Evolutionary conservation across 2,329 filamentous ascomycete genomes (phyloP).

Genomic region (Fusarium buxicola): DNA sequence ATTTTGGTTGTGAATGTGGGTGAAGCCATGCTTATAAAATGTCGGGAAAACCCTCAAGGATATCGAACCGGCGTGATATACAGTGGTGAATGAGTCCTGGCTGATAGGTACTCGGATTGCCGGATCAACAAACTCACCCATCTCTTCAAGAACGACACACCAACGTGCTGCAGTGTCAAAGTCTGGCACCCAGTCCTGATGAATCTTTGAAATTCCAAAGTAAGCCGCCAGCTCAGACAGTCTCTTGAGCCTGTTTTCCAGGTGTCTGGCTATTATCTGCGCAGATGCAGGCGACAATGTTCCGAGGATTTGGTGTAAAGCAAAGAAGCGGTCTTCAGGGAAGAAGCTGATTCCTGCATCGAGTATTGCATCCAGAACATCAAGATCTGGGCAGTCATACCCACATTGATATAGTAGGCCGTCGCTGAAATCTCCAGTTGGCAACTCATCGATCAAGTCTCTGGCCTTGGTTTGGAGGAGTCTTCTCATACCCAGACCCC

Average conservation of each 20-base stretch:
- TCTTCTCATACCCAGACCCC: background rate
- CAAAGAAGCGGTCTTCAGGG: rapidly evolving
- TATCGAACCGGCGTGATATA: rapidly evolving
- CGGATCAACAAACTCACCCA: background rate
- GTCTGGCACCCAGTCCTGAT: background rate
- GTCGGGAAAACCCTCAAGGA: background rate
- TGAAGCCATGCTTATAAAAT: background rate
- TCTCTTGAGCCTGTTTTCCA: background rate
- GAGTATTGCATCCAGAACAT: background rate
- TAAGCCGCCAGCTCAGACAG: background rate
- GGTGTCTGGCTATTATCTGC: background rate
- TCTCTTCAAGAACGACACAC: background rate
- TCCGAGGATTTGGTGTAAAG: rapidly evolving
- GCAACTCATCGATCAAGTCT: too few relatives aligned
- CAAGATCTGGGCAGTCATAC: background rate
- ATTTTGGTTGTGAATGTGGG: background rate
- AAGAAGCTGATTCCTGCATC: background rate
- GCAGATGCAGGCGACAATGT: rapidly evolving
- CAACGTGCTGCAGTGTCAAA: background rate
- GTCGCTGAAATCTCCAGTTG: too few relatives aligned
- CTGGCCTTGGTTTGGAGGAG: too few relatives aligned
- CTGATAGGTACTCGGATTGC: background rate
- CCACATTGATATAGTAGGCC: too few relatives aligned
- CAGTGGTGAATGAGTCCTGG: background rate
- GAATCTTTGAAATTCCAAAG: background rate